Evolutionary conservation across 2,329 filamentous ascomycete genomes (phyloP), one percentile per base, ranked within the genome.

Genomic region (Phaeosphaeria sp.): DNA sequence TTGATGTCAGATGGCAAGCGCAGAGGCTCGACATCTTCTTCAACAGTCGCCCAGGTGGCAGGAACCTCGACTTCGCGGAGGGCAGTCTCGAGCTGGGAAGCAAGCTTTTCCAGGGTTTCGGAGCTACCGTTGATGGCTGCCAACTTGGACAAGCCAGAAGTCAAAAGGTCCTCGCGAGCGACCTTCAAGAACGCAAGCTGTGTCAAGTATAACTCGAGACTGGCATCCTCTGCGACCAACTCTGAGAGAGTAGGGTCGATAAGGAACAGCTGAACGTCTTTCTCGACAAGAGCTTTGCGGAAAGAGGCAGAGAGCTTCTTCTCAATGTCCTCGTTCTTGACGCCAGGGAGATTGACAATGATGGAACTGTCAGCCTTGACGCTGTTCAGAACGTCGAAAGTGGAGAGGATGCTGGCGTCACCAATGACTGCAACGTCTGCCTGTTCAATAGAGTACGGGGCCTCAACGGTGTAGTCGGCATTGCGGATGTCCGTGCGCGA

Each of bases 301-400:
- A 95, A 86, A 47, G 82, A 76, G 39, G 84, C 82, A 1, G 92
- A 87, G 6, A 99, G 82, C 68, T 91, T 89, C 85, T 96, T 96
- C 81, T 98, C 94, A 6, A 93, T 77, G 36, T 97, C 93, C 46
- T 96, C 94, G 51, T 92, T 87, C 80, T 96, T 97, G 76, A 92
- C 87, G 66, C 88, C 89, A 25, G 91, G 85, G 22, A 95, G 84
- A 71, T 89, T 91, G 43, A 97, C 72, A 54, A 97, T 84, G 46
- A 97, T 78, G 63, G 88, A 89, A 54, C 90, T 90, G 52, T 87
- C 87, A 42, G 85, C 70, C 79, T 90, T 92, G 61, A 94, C 81
- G 50, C 85, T 88, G 62, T 87, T 84, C 36, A 93, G 74, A 21
- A 96, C 81, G 64, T 94, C 88, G 55, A 97, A 84, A 22, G 92